Conservation (phyloP, 75 land plant genomes). For the Sequoiadendron giganteum region DNA sequence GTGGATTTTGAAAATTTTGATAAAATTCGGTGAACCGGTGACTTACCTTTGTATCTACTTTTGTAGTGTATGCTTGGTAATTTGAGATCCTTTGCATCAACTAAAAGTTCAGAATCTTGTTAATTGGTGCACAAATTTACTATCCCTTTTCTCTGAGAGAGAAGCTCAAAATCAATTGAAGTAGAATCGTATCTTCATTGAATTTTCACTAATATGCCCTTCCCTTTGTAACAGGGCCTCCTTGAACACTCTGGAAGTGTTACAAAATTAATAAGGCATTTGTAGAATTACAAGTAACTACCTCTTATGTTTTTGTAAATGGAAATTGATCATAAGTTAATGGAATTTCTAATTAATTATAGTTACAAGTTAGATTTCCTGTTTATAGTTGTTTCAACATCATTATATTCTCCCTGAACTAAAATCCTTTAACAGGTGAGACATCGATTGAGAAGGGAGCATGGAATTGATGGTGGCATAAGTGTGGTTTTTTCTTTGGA, state of each 20-base stretch:
- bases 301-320: background rate
- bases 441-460: constrained; percentile 67
- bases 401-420: background rate
- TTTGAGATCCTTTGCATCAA: background rate
- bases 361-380: background rate
- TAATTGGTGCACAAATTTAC: background rate
- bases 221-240: background rate
- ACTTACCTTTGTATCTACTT: background rate
- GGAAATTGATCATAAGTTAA: background rate
- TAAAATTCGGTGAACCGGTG: no score
- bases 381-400: background rate
- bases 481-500: constrained; percentile 94
- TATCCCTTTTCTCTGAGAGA: background rate
- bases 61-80: background rate
- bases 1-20: no score
- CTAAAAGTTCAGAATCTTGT: background rate
- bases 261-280: background rate
- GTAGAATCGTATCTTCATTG: background rate
- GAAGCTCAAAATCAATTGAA: background rate
- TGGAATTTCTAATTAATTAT: background rate
- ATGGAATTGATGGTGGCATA: constrained; percentile 93
- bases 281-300: background rate
- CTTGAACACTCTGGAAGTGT: background rate
- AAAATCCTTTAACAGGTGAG: constrained; percentile 62
- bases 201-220: background rate